Percentiles rank a stretch among this genome's conserved stretches.
These are phyloP conservation scores for Zygnema circumcarinatum DNA, from an alignment of 139 green algal genomes.

Conservation along the genomic window DNA sequence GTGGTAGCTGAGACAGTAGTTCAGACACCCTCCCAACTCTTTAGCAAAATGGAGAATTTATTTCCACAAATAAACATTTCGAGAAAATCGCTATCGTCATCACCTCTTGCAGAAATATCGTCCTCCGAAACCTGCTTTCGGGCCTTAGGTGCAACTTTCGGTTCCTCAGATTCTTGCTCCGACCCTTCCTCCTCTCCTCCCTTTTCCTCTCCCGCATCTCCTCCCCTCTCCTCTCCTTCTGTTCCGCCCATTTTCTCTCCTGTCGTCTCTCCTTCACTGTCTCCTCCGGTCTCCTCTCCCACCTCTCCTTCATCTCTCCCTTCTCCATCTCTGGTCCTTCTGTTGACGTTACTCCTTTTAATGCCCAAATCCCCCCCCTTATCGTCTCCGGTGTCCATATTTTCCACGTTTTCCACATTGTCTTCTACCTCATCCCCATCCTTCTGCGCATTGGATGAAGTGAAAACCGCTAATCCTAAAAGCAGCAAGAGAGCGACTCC, in stretches of 20 bases:
- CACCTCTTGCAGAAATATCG: no score
- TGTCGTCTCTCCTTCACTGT: conserved; percentile 16
- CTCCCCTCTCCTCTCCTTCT: conserved; percentile 3
- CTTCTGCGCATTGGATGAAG: not conserved
- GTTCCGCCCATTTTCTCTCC: no score
- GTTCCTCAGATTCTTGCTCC: not conserved
- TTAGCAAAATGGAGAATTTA: no score
- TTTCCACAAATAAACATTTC: no score
- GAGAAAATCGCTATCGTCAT: no score
- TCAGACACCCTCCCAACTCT: no score
- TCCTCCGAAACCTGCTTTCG: conserved; percentile 1
- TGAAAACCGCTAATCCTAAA: not conserved
- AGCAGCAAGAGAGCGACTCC: not conserved
- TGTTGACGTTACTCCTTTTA: not conserved
- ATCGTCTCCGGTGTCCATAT: not conserved
- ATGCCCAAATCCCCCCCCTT: no score
- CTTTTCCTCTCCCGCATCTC: conserved; percentile 3
- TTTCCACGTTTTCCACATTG: not conserved
- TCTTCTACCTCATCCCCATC: not conserved
- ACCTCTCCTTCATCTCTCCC: no score
- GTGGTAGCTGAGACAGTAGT: no score
- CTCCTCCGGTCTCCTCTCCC: not conserved
- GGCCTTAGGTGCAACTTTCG: not conserved
- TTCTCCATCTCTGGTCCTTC: conserved; percentile 1
- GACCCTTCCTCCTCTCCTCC: conserved; percentile 12